Evolutionary conservation across 768 basidiomycete genomes (phyloP).

Genomic region (Boletus subcaerulescens): DNA sequence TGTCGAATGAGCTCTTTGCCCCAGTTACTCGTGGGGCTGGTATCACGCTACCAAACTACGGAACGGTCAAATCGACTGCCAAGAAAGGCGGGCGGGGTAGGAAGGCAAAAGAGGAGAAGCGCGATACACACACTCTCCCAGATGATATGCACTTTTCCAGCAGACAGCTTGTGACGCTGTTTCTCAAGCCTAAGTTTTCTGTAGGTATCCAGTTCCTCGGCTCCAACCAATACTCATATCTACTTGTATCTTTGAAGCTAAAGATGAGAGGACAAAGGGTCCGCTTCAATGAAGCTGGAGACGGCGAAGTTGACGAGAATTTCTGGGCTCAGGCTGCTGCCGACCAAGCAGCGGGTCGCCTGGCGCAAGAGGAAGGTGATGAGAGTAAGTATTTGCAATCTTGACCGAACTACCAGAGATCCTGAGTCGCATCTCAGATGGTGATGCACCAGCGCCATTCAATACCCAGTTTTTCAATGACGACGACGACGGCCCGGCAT

Average conservation of each 20-base stretch:
- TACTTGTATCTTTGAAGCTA: slow-evolving; percentile 47
- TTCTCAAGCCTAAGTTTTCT: slow-evolving; percentile 93
- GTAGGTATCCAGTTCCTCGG: slow-evolving; percentile 45
- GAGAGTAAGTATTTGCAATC: slow-evolving; percentile 47
- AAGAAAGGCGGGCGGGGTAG: slow-evolving; percentile 43
- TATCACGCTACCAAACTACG: slow-evolving; percentile 63
- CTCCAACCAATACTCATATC: slow-evolving; percentile 1
- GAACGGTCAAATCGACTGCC: slow-evolving; percentile 24
- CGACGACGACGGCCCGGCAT: slow-evolving; percentile 76
- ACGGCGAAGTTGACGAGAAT: slow-evolving; percentile 91
- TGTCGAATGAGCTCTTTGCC: slow-evolving; percentile 72
- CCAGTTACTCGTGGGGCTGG: slow-evolving; percentile 67
- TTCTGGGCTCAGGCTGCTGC: slow-evolving; percentile 98
- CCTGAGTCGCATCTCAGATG: slow-evolving; percentile 26
- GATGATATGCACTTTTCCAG: slow-evolving; percentile 98
- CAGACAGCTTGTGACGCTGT: slow-evolving; percentile 84
- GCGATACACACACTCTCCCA: slow-evolving; percentile 76
- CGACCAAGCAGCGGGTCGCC: slow-evolving; percentile 63
- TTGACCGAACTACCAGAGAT: not conserved
- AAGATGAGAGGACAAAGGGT: slow-evolving; percentile 81
- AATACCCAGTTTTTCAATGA: slow-evolving; percentile 98
- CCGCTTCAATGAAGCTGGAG: slow-evolving; percentile 52
- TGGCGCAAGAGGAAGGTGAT: slow-evolving; percentile 53
- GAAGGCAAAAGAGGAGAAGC: slow-evolving; percentile 55
- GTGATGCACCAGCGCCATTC: slow-evolving; percentile 68